phyloP scores from a whole-genome alignment of 768 basidiomycete species.

The Kwoniella botswanensis region DNA sequence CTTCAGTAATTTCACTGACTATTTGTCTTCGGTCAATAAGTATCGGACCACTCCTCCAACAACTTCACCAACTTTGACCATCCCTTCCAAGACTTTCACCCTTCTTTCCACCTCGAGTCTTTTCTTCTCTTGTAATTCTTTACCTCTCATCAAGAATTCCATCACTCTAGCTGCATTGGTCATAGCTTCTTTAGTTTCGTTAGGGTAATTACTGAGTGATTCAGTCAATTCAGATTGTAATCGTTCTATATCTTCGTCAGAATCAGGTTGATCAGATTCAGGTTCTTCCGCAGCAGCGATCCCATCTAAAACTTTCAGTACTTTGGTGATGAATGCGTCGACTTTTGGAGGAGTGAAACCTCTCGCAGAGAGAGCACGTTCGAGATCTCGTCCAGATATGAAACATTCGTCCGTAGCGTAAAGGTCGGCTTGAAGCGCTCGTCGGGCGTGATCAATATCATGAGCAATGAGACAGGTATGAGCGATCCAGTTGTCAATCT shows the following conservation, averaged over 20 bases:
- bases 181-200: constrained; percentile 48
- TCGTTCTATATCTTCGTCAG: constrained; percentile 20
- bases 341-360: constrained; percentile 42
- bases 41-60: constrained; percentile 49
- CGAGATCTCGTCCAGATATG: constrained; percentile 40
- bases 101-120: constrained; percentile 46
- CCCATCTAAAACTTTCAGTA: constrained; percentile 50
- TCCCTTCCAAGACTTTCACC: constrained; percentile 52
- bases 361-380: constrained; percentile 28
- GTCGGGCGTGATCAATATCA: constrained; percentile 46
- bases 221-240: constrained; percentile 36
- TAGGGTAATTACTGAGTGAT: constrained; percentile 29
- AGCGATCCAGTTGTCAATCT: constrained; percentile 48
- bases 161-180: constrained; percentile 30
- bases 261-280: constrained; percentile 21
- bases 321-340: constrained; percentile 50
- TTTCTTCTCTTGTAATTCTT: constrained; percentile 49
- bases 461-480: constrained; percentile 48
- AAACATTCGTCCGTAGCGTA: constrained; percentile 52
- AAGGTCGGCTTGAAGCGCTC: constrained; percentile 43
- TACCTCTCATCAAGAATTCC: constrained; percentile 46
- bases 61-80: constrained; percentile 49
- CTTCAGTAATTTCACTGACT: neutral
- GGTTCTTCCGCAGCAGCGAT: constrained; percentile 48
- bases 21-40: constrained; percentile 44